Conservation (phyloP, 1,284 basidiomycete species). For the Malassezia brasiliensis region DNA sequence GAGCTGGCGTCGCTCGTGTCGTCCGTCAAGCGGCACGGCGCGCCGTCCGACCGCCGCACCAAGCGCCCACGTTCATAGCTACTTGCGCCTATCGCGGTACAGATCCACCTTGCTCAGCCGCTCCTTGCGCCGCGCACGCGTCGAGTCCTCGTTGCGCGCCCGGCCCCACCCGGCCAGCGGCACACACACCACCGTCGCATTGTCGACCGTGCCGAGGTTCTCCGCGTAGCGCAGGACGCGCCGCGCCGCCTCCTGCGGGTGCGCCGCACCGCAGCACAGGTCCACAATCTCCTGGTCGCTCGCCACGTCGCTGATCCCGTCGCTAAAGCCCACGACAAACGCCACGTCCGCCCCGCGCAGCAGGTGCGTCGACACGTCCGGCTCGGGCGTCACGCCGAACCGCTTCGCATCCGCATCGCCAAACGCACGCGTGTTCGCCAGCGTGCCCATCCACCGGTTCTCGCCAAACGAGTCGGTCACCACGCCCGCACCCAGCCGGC, state of each 20-base stretch:
- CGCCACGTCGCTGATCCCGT: slow-evolving; percentile 79
- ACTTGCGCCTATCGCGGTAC: slow-evolving; percentile 29
- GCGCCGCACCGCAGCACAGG: slow-evolving; percentile 62
- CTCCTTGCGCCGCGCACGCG: slow-evolving; percentile 51
- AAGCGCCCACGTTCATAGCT: neutral
- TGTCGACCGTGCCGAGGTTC: slow-evolving; percentile 76
- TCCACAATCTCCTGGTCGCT: slow-evolving; percentile 92
- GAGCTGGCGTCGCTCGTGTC: slow-evolving; percentile 11
- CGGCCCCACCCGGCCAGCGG: slow-evolving; percentile 86
- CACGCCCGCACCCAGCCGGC: slow-evolving; percentile 75
- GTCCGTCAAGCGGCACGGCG: slow-evolving; percentile 8
- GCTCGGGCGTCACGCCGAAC: slow-evolving; percentile 68
- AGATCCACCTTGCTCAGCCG: slow-evolving; percentile 30
- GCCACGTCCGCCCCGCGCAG: slow-evolving; percentile 52
- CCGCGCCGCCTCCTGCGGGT: slow-evolving; percentile 71
- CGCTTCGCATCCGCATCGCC: slow-evolving; percentile 82
- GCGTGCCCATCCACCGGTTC: slow-evolving; percentile 86
- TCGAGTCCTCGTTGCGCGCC: slow-evolving; percentile 66
- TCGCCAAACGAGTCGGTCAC: slow-evolving; percentile 94
- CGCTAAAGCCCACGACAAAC: slow-evolving; percentile 50
- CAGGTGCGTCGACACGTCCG: slow-evolving; percentile 73
- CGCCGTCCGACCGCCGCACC: neutral
- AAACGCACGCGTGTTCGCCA: slow-evolving; percentile 86
- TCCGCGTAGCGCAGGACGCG: slow-evolving; percentile 78
- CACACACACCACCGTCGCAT: slow-evolving; percentile 81